These are phyloP conservation scores for Wickerhamiella alocasiicola DNA, from an alignment of 805 yeast genomes.

Conservation along the genomic window DNA sequence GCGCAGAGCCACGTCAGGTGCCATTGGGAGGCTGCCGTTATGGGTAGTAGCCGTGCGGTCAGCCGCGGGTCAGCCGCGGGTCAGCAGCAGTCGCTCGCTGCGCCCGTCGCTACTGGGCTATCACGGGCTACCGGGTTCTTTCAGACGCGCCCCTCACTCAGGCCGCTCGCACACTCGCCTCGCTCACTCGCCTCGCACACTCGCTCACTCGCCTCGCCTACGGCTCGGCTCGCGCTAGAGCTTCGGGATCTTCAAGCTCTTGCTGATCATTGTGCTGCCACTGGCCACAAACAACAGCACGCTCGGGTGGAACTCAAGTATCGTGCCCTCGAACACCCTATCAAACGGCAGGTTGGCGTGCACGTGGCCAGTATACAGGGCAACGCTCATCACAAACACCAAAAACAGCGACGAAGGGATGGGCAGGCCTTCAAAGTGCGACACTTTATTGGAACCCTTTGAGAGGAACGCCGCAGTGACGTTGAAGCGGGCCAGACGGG, in stretches of 20 bases:
- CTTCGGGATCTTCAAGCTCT: constrained; percentile 83
- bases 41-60: no score
- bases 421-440: constrained; percentile 89
- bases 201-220: no score
- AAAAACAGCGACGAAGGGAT: constrained; percentile 77
- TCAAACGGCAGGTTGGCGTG: constrained; percentile 54
- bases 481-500: constrained; percentile 89
- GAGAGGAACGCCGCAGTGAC: constrained; percentile 90
- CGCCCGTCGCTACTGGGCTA: no score
- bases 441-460: constrained; percentile 73
- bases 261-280: constrained; percentile 86
- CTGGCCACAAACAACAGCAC: constrained; percentile 53
- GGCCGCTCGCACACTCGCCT: no score
- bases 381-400: constrained; percentile 58
- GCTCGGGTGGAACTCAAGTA: constrained; percentile 65
- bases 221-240: no score
- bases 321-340: constrained; percentile 37
- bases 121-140: no score
- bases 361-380: constrained; percentile 39
- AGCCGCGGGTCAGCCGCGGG: no score
- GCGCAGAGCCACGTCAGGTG: no score
- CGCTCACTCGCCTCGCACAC: no score
- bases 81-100: no score
- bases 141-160: no score
- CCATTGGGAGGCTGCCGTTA: no score